A percentile compares a stretch with the other conserved stretches of the same genome.
Evolutionary conservation across 306 rosid genomes (phyloP).

Genomic region (Datisca glomerata): DNA sequence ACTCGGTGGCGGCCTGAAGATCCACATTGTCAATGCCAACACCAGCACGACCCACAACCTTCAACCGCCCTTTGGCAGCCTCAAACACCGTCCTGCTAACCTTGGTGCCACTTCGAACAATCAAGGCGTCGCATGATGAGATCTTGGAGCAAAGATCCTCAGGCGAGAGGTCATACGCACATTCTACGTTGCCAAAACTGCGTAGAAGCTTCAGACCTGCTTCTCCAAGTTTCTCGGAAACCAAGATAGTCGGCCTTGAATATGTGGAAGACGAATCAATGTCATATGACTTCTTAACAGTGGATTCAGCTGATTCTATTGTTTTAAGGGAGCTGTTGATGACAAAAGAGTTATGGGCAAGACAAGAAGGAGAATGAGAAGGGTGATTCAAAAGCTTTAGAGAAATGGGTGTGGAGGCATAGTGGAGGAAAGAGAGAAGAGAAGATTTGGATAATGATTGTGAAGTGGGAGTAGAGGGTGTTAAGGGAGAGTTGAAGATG

Average conservation of each 20-base stretch:
- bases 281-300: constrained; percentile 1
- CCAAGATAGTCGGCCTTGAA: constrained; percentile 38
- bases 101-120: constrained; percentile 81
- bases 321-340: constrained; percentile 30
- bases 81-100: constrained; percentile 57
- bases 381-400: constrained; percentile 6
- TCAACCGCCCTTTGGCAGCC: constrained; percentile 56
- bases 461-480: constrained; percentile 3
- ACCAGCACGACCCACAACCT: constrained; percentile 93
- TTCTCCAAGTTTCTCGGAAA: constrained; percentile 81
- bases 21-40: constrained; percentile 94
- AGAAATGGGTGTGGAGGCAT: constrained; percentile 17
- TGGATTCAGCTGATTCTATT: constrained; percentile 4
- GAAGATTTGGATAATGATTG: constrained; percentile 11
- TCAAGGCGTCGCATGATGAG: constrained; percentile 59
- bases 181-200: constrained; percentile 46
- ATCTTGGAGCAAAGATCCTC: constrained; percentile 60
- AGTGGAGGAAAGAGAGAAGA: constrained; percentile 29
- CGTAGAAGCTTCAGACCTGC: constrained; percentile 58
- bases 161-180: constrained; percentile 38
- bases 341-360: constrained; percentile 7
- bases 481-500: constrained; percentile 10
- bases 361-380: neutral
- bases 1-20: constrained; percentile 87
- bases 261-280: neutral